These are phyloP conservation scores for Xylariaceae sp. DNA, from an alignment of 2,329 filamentous ascomycete genomes.

Conservation along the genomic window DNA sequence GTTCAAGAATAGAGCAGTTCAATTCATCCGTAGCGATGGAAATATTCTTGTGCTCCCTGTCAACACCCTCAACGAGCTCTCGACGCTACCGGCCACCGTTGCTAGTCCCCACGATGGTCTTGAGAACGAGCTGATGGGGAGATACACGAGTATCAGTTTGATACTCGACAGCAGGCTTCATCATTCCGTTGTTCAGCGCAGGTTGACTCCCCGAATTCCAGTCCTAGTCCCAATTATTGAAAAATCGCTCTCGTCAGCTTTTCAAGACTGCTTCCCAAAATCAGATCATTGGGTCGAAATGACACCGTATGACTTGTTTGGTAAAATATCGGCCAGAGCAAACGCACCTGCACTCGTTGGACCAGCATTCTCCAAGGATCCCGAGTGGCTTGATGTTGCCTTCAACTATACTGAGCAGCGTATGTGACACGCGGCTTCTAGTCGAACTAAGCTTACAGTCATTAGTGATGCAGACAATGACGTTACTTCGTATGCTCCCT, in stretches of 20 bases:
- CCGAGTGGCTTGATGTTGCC: slow-evolving; percentile 5
- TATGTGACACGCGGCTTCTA: background rate
- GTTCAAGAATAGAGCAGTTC: slow-evolving; percentile 8
- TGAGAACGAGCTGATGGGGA: slow-evolving; percentile 12
- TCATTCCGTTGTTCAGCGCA: slow-evolving; percentile 15
- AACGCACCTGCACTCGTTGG: slow-evolving; percentile 7
- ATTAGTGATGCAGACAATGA: slow-evolving; percentile 8
- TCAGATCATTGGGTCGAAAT: slow-evolving; percentile 8
- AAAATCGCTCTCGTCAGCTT: background rate
- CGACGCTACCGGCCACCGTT: slow-evolving; percentile 6
- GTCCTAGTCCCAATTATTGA: slow-evolving; percentile 8
- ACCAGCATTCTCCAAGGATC: slow-evolving; percentile 2
- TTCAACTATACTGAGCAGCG: slow-evolving; percentile 9
- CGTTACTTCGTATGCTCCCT: slow-evolving; percentile 9
- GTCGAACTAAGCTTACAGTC: background rate
- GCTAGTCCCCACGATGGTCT: slow-evolving; percentile 9
- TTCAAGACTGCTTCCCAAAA: background rate
- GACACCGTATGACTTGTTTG: slow-evolving; percentile 2
- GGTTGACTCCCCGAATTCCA: slow-evolving; percentile 11
- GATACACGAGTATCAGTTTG: slow-evolving; percentile 10
- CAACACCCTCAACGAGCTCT: slow-evolving; percentile 7
- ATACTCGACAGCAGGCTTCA: slow-evolving; percentile 13
- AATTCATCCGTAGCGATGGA: slow-evolving; percentile 6
- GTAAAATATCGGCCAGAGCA: background rate
- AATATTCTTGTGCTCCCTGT: slow-evolving; percentile 6